These are phyloP conservation scores for Spathaspora gorwiae DNA, from an alignment of 805 yeast species.

Conservation along the genomic window DNA sequence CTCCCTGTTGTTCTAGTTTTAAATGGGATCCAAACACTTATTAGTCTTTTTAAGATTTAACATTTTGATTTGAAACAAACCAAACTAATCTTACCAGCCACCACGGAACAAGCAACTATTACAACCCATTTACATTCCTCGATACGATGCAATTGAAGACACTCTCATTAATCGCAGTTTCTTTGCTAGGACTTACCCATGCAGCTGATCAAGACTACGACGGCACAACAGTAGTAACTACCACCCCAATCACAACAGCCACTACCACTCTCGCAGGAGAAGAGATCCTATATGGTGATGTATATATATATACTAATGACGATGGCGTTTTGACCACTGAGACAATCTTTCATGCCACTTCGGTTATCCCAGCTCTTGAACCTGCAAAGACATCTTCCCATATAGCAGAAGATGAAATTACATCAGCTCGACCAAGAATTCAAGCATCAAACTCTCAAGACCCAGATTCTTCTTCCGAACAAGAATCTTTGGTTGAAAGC, in stretches of 20 bases:
- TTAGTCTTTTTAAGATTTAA: too few species aligned
- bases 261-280: slow-evolving; percentile 24
- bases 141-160: background rate
- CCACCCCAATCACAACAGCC: slow-evolving; percentile 26
- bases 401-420: background rate
- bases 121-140: background rate
- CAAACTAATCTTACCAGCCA: too few species aligned
- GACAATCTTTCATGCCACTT: slow-evolving; percentile 15
- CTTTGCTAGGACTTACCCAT: slow-evolving; percentile 1
- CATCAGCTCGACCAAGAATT: background rate
- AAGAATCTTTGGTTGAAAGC: background rate
- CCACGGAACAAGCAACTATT: too few species aligned
- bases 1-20: too few species aligned
- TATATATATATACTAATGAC: slow-evolving; percentile 25
- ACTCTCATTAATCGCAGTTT: background rate
- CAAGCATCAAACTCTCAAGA: background rate
- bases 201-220: slow-evolving; percentile 8
- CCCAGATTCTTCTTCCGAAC: background rate
- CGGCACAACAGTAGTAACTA: slow-evolving; percentile 20
- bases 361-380: background rate
- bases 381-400: background rate
- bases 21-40: too few species aligned
- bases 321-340: slow-evolving; percentile 28
- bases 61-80: too few species aligned
- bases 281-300: slow-evolving; percentile 24